phyloP scores from a whole-genome alignment of 2,329 filamentous ascomycete genomes.

The Pleurostoma richardsiae region DNA sequence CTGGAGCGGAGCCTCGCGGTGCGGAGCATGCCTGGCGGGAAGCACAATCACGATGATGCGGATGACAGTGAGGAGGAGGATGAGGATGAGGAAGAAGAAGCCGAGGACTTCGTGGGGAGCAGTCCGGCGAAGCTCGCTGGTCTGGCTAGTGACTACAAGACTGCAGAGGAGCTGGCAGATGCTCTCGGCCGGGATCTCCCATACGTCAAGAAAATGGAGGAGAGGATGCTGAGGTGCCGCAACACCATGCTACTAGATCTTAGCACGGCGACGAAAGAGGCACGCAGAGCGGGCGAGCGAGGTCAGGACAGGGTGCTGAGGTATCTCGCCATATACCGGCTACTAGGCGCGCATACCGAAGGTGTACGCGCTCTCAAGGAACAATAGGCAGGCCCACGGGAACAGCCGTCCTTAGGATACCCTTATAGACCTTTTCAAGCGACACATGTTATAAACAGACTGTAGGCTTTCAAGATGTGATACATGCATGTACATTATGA shows the following conservation, averaged over 20 bases:
- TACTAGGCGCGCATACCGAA: conserved; percentile 46
- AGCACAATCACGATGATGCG: conserved; percentile 8
- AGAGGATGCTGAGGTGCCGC: conserved; percentile 46
- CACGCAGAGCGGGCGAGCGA: conserved; percentile 32
- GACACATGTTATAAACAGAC: no score
- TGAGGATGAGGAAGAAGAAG: conserved; percentile 23
- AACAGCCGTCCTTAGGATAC: neutral
- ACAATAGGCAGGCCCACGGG: conserved; percentile 12
- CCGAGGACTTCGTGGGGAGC: conserved; percentile 33
- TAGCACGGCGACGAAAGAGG: conserved; percentile 39
- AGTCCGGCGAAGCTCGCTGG: conserved; percentile 39
- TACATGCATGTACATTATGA: neutral
- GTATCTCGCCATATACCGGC: conserved; percentile 48
- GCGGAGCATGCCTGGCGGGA: conserved; percentile 22
- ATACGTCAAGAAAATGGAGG: conserved; percentile 46
- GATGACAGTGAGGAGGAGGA: conserved; percentile 17
- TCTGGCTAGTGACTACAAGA: conserved; percentile 40
- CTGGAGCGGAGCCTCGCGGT: conserved; percentile 62
- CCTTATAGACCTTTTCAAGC: no score
- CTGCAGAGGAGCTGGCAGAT: conserved; percentile 34
- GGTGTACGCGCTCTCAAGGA: conserved; percentile 44
- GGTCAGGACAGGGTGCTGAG: conserved; percentile 43
- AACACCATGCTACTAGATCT: conserved; percentile 54
- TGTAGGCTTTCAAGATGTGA: neutral
- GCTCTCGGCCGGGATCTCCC: conserved; percentile 40